phyloP scores from a whole-genome alignment of 768 basidiomycete genomes.

The Gautieria morchelliformis region DNA sequence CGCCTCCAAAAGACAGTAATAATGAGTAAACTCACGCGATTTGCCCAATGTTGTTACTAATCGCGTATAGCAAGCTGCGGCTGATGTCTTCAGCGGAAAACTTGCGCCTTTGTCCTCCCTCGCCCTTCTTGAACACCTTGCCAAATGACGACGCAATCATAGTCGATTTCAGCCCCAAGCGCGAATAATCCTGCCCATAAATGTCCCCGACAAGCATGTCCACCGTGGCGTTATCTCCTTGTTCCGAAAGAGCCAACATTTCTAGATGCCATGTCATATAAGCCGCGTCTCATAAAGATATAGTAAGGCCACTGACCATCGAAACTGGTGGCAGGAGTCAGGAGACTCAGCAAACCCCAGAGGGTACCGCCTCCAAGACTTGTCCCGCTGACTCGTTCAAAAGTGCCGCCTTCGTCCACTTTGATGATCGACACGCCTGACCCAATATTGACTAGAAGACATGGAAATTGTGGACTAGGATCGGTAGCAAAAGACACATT shows the following conservation, averaged over 20 bases:
- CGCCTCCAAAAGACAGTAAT: slow-evolving; percentile 1
- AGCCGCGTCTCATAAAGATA: background rate
- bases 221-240: slow-evolving; percentile 86
- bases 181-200: slow-evolving; percentile 94
- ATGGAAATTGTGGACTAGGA: slow-evolving; percentile 85
- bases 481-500: slow-evolving; percentile 79
- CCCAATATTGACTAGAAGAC: slow-evolving; percentile 95
- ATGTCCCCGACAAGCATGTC: slow-evolving; percentile 99
- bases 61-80: slow-evolving; percentile 86
- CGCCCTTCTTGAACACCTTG: slow-evolving; percentile 86
- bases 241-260: slow-evolving; percentile 90
- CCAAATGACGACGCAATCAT: slow-evolving; percentile 98
- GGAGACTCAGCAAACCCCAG: slow-evolving; percentile 88
- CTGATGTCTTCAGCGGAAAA: slow-evolving; percentile 93
- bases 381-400: slow-evolving; percentile 95
- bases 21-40: slow-evolving; percentile 72
- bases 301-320: slow-evolving; percentile 57
- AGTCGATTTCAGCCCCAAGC: slow-evolving; percentile 92
- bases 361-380: slow-evolving; percentile 95
- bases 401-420: slow-evolving; percentile 90
- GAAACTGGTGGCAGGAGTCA: slow-evolving; percentile 92
- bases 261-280: slow-evolving; percentile 38
- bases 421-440: slow-evolving; percentile 97
- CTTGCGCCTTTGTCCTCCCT: slow-evolving; percentile 57
- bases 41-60: slow-evolving; percentile 99